phyloP scores from a whole-genome alignment of 176 grass and related monocot species.

The Oryza coarctata region DNA sequence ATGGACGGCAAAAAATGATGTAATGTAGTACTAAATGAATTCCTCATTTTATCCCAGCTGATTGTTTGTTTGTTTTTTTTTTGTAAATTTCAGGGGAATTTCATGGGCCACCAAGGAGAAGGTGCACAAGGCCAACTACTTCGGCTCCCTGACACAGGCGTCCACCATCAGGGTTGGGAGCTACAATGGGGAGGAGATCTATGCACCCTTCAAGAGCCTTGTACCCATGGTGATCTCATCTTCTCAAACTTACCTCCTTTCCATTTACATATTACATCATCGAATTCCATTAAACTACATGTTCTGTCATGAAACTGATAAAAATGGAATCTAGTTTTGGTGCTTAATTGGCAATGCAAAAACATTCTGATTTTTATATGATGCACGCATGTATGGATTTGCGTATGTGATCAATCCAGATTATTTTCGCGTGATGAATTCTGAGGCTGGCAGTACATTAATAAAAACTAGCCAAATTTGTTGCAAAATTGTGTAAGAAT shows the following conservation, averaged over 20 bases:
- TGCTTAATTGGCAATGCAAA: background rate
- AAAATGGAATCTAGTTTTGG: background rate
- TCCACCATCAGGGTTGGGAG: slow-evolving; percentile 66
- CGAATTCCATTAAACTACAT: background rate
- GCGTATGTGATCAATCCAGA: background rate
- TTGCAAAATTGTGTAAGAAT: too few relatives aligned
- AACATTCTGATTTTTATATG: background rate
- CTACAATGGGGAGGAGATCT: slow-evolving; percentile 68
- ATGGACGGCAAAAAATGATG: too few relatives aligned
- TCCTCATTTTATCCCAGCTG: background rate
- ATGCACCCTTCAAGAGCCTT: slow-evolving; percentile 67
- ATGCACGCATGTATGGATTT: background rate
- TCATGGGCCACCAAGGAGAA: slow-evolving; percentile 75
- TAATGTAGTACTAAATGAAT: background rate
- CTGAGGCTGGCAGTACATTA: too few relatives aligned
- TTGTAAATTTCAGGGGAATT: slow-evolving; percentile 44
- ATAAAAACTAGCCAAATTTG: too few relatives aligned
- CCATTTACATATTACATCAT: background rate
- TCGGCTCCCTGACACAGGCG: slow-evolving; percentile 76
- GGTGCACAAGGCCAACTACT: slow-evolving; percentile 69
- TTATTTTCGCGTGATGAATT: background rate
- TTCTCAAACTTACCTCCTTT: background rate
- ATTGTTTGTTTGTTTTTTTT: background rate
- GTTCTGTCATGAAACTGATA: background rate
- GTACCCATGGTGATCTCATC: slow-evolving; percentile 56